Evolutionary conservation across 768 basidiomycete species (phyloP), one percentile per base, ranked within the genome.

Genomic region (Clavulina sp.): DNA sequence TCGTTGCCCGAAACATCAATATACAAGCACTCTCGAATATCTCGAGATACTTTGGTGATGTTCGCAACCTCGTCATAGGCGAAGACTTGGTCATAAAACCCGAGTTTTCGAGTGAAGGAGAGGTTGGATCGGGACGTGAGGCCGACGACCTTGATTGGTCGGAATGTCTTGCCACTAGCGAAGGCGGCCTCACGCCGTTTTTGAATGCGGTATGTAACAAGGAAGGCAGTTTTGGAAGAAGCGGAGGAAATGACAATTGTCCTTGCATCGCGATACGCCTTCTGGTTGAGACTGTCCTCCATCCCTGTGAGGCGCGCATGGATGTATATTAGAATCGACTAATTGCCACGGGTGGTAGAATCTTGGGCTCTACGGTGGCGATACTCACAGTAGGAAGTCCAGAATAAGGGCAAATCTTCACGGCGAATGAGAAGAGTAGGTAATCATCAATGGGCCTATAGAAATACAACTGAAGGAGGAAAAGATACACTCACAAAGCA

Each of bases 321-420:
- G n/a, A n/a, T n/a, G n/a, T n/a, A n/a, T n/a, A n/a, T n/a, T n/a
- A n/a, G n/a, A n/a, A n/a, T n/a, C n/a, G n/a, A n/a, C n/a, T n/a
- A n/a, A n/a, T n/a, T n/a, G n/a, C n/a, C n/a, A n/a, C n/a, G n/a
- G n/a, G n/a, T n/a, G n/a, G n/a, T n/a, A n/a, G n/a, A n/a, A n/a
- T n/a, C n/a, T n/a, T n/a, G n/a, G n/a, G n/a, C n/a, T n/a, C n/a
- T n/a, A n/a, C n/a, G n/a, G n/a, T n/a, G n/a, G n/a, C n/a, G n/a
- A n/a, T n/a, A n/a, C n/a, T n/a, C n/a, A n/a, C 80, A 82, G 56
- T 73, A 82, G 1, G 81, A 72, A 0, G 80, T 81, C 80, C 80
- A 82, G 62, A 81, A 82, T 16, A 82, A 67, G 0, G 81, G 79
- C 0, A 79, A 72, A 26, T 46, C 43, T 46, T 9, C 19, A 9